Conservation (phyloP, 2,329 filamentous ascomycete species). For the Rachicladosporium sp. region DNA sequence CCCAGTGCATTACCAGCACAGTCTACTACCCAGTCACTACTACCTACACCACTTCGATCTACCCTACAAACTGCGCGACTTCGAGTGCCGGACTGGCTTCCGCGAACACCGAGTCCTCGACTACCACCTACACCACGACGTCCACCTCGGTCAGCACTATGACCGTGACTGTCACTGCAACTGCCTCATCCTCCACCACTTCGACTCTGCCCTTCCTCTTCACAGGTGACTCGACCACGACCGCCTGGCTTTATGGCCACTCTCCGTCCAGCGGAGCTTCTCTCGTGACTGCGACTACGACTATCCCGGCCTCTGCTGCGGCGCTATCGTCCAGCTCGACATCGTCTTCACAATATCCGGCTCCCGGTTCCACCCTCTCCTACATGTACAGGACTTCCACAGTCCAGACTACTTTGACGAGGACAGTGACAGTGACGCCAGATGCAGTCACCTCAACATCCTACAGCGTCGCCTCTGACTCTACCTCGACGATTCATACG, state of each 20-base stretch:
- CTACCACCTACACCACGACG: slow-evolving; percentile 9
- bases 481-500: slow-evolving; percentile 18
- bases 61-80: slow-evolving; percentile 3
- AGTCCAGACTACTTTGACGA: slow-evolving; percentile 3
- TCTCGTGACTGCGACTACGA: slow-evolving; percentile 13
- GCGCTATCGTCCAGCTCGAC: slow-evolving; percentile 6
- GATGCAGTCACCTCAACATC: slow-evolving; percentile 17
- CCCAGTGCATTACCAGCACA: slow-evolving; percentile 15
- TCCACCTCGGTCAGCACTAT: slow-evolving; percentile 6
- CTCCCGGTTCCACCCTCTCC: no score
- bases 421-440: slow-evolving; percentile 8
- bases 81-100: neutral
- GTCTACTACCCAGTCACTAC: slow-evolving; percentile 18
- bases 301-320: slow-evolving; percentile 10
- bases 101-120: slow-evolving; percentile 1
- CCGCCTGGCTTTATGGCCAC: slow-evolving; percentile 16
- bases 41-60: slow-evolving; percentile 6
- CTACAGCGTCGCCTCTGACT: slow-evolving; percentile 12
- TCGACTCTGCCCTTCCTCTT: slow-evolving; percentile 6
- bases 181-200: slow-evolving; percentile 5
- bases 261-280: slow-evolving; percentile 14
- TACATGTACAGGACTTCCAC: slow-evolving; percentile 4
- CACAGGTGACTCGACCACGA: slow-evolving; percentile 11
- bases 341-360: no score
- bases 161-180: slow-evolving; percentile 10